Evolutionary conservation across 2,329 filamentous ascomycete genomes (phyloP).

Genomic region (Bimuria novae-zelandiae): DNA sequence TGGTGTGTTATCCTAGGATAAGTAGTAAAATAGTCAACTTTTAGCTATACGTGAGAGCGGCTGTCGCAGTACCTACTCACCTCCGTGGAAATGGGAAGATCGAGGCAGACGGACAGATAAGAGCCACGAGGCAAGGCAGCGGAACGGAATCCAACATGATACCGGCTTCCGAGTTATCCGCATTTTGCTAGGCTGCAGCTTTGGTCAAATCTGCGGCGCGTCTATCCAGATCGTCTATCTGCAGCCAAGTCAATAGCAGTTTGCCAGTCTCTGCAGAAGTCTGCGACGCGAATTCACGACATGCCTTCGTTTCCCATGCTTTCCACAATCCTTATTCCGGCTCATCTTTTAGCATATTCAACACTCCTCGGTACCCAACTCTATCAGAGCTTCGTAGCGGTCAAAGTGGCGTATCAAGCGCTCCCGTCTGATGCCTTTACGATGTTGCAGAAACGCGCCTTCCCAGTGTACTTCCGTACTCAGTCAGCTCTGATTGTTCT

Average conservation of each 20-base stretch:
- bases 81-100: too few relatives aligned
- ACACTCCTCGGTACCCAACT: conserved; percentile 47
- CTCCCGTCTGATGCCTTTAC: conserved; percentile 47
- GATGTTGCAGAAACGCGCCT: conserved; percentile 46
- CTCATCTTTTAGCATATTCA: conserved; percentile 48
- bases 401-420: conserved; percentile 44
- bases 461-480: conserved; percentile 47
- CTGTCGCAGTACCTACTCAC: too few relatives aligned
- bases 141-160: not conserved
- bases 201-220: not conserved
- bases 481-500: conserved; percentile 45
- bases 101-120: too few relatives aligned
- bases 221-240: not conserved
- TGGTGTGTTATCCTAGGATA: too few relatives aligned
- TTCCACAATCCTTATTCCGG: conserved; percentile 24
- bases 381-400: conserved; percentile 49
- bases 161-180: not conserved
- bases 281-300: not conserved
- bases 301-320: conserved; percentile 11
- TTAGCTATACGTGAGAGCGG: too few relatives aligned
- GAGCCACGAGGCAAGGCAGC: too few relatives aligned
- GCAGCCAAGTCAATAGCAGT: not conserved
- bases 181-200: not conserved
- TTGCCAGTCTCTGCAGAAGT: not conserved
- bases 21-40: too few relatives aligned